Evolutionary conservation across 2,329 filamentous ascomycete species (phyloP).

Genomic region (Neofusicoccum umdonicola): DNA sequence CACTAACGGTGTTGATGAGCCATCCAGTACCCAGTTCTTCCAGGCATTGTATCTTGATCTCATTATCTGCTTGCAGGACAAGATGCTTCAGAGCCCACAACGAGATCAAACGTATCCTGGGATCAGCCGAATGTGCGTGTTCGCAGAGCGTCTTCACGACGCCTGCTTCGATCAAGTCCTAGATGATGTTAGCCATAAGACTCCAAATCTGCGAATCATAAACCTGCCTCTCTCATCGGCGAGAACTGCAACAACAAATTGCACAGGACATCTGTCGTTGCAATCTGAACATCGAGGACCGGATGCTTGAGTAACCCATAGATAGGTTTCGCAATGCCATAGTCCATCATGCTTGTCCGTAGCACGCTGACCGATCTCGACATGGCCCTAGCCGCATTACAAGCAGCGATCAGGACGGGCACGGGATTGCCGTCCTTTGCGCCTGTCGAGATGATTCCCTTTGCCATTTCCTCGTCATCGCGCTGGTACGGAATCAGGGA

Average conservation of each 20-base stretch:
- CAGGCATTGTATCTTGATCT: conserved; percentile 73
- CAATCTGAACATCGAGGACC: conserved; percentile 77
- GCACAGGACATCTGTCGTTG: conserved; percentile 77
- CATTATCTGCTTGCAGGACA: conserved; percentile 67
- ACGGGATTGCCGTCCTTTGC: conserved; percentile 72
- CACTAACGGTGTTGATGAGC: conserved; percentile 74
- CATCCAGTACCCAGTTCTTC: conserved; percentile 75
- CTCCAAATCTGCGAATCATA: background rate
- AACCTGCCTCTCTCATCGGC: conserved; percentile 79
- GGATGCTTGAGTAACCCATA: conserved; percentile 72
- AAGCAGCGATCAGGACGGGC: conserved; percentile 79
- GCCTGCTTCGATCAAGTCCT: conserved; percentile 71
- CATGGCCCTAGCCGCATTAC: conserved; percentile 75
- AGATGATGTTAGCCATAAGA: conserved; percentile 21
- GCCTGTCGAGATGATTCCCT: conserved; percentile 22
- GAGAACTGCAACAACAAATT: conserved; percentile 88
- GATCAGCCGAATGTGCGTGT: conserved; percentile 77
- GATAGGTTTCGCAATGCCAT: conserved; percentile 74
- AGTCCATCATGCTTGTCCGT: conserved; percentile 82
- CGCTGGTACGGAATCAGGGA: conserved; percentile 62
- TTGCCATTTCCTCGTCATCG: conserved; percentile 24
- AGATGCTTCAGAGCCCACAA: conserved; percentile 94
- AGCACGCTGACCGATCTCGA: conserved; percentile 82
- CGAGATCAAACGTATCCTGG: conserved; percentile 77
- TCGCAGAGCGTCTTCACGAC: conserved; percentile 76